Evolutionary conservation across 139 green algal species (phyloP), one percentile per base, ranked within the genome.

Genomic region (Nannochloris sp.): DNA sequence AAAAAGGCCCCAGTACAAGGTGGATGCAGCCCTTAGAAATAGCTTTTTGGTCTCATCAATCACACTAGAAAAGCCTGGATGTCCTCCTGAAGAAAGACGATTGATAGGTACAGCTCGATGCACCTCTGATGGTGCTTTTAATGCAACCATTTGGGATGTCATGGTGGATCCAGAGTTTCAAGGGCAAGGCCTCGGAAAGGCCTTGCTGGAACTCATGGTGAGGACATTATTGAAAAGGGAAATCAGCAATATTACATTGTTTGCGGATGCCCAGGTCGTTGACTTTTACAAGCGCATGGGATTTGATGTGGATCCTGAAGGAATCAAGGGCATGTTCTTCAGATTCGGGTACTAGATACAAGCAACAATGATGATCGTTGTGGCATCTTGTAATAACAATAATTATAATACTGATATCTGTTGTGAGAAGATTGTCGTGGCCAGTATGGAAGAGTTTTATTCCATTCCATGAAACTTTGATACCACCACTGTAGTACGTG

Each of bases 131-230:
- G 85, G 95, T 60, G 89, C 81, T 0, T 98, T 98, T 83, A 98
- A 98, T 62, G 92, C 92, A 43, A 98, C 92, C 30, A 93, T 98
- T 30, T 98, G 92, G 90, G 92, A 98, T 70, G 88, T 97, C 12
- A 68, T 97, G 14, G 84, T 97, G 25, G 91, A 97, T 61, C 91
- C 92, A 3, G 83, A 89, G 46, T 96, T 87, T 59, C 91, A 81
- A 69, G 75, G 79, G 6, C 78, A 95, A 71, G 92, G 91, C 6
- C 70, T 97, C 57, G 91, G 92, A 45, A 96, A 95, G 69, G 87
- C 89, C 1, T 73, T 98, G 6, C 86, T 98, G 69, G 86, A 95
- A 76, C 79, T 93, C 45, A 91, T 94, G 80, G 80, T 91, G 57
- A 63, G 83, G 25, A 70, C 93, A 17, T 72, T 97, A 67, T 68